Conservation (phyloP, 352 stramenopile species). For the Globisporangium megalacanthum region DNA sequence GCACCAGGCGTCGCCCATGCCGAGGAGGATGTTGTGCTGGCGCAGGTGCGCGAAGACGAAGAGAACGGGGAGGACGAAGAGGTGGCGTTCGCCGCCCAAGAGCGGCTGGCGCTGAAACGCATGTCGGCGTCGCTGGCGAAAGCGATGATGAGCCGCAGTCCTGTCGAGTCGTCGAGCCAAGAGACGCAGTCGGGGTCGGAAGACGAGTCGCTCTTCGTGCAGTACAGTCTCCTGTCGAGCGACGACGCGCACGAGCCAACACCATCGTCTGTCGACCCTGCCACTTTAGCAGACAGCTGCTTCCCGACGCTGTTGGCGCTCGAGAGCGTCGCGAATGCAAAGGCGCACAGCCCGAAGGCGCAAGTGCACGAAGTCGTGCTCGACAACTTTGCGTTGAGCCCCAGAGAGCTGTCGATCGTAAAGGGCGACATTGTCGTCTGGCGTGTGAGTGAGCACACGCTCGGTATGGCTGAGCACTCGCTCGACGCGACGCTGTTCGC, state of each 20-base stretch:
- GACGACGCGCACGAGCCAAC: background rate
- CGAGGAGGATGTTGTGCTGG: background rate
- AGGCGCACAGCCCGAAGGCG: slow-evolving; percentile 4
- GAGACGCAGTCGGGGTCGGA: slow-evolving; percentile 69
- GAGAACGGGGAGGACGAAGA: slow-evolving; percentile 33
- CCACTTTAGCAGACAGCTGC: slow-evolving; percentile 5
- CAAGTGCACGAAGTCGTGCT: slow-evolving; percentile 29
- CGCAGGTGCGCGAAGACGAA: background rate
- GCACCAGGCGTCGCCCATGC: slow-evolving; percentile 9
- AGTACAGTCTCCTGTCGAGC: slow-evolving; percentile 17
- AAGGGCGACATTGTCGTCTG: slow-evolving; percentile 31
- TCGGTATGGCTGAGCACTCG: slow-evolving; percentile 36
- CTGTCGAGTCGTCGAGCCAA: slow-evolving; percentile 49
- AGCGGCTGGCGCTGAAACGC: slow-evolving; percentile 37
- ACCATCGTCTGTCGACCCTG: background rate
- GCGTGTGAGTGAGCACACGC: slow-evolving; percentile 26
- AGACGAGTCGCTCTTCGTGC: slow-evolving; percentile 34
- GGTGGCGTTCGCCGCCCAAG: slow-evolving; percentile 24
- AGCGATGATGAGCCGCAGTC: slow-evolving; percentile 15
- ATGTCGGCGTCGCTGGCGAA: slow-evolving; percentile 21
- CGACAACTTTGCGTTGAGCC: slow-evolving; percentile 31
- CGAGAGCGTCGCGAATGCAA: slow-evolving; percentile 1
- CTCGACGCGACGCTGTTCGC: slow-evolving; percentile 23
- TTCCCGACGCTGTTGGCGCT: slow-evolving; percentile 28
- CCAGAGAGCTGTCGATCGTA: slow-evolving; percentile 21